Evolutionary conservation across 225 moss, liverwort and hornwort species (phyloP).

Genomic region (Thuidium tamariscinum): DNA sequence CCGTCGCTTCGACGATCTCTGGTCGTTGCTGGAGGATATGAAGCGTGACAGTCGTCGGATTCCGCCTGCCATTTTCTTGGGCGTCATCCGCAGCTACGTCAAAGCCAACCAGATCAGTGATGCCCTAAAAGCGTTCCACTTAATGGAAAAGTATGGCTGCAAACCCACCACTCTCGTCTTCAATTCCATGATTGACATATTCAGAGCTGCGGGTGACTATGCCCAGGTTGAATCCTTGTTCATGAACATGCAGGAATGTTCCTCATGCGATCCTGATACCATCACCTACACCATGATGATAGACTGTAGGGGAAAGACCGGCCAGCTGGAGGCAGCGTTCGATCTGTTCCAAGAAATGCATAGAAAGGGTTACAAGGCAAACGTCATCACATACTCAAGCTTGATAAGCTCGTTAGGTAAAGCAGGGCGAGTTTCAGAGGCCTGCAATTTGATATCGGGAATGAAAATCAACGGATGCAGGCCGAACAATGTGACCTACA

Average conservation of each 20-base stretch:
- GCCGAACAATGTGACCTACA: constrained; percentile 33
- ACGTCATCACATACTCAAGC: constrained; percentile 45
- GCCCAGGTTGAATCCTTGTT: constrained; percentile 22
- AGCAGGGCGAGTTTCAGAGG: constrained; percentile 29
- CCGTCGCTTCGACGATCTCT: constrained; percentile 57
- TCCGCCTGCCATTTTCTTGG: constrained; percentile 38
- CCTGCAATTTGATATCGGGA: constrained; percentile 28
- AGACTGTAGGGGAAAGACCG: constrained; percentile 34
- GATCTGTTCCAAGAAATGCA: constrained; percentile 64
- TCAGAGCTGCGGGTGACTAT: constrained; percentile 1
- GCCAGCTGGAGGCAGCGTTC: constrained; percentile 50
- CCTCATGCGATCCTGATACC: constrained; percentile 37
- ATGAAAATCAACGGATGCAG: constrained; percentile 34
- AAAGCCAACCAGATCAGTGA: constrained; percentile 34
- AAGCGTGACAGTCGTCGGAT: constrained; percentile 32
- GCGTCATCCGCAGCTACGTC: constrained; percentile 60
- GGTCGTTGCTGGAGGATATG: constrained; percentile 59
- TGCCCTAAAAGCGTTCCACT: constrained; percentile 29
- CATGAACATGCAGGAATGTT: constrained; percentile 19
- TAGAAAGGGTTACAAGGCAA: constrained; percentile 43
- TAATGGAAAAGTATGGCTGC: constrained; percentile 33
- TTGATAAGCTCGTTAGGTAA: constrained; percentile 31
- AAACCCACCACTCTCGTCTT: constrained; percentile 28
- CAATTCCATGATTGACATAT: constrained; percentile 24
- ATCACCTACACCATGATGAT: constrained; percentile 63